Evolutionary conservation across 495 filamentous ascomycete species (phyloP).

Genomic region (Hapsidospora chrysogenum): DNA sequence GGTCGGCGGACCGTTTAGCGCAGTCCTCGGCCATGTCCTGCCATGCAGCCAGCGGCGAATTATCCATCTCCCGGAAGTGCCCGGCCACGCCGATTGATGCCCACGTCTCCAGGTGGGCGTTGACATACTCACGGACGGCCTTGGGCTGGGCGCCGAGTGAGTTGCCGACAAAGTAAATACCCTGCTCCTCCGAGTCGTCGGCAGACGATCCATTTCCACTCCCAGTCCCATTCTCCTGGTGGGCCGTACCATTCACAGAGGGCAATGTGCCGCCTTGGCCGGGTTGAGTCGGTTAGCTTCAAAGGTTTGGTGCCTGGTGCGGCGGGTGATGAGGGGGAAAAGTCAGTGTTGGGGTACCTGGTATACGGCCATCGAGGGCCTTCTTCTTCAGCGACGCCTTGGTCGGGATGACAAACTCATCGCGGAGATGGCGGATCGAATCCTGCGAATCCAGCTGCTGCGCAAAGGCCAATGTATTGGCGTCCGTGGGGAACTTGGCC

Average conservation of each 20-base stretch:
- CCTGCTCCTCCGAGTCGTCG: conserved; percentile 19
- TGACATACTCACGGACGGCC: conserved; percentile 47
- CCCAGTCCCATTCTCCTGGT: conserved; percentile 6
- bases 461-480: not conserved
- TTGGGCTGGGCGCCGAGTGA: conserved; percentile 83
- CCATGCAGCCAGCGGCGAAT: conserved; percentile 62
- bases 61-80: conserved; percentile 72
- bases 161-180: conserved; percentile 92
- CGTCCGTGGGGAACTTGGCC: conserved; percentile 2
- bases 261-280: too few relatives aligned
- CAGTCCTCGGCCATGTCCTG: conserved; percentile 61
- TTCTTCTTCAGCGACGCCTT: conserved; percentile 59
- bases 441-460: conserved; percentile 48
- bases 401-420: conserved; percentile 75
- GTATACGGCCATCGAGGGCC: conserved; percentile 20
- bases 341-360: too few relatives aligned
- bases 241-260: not conserved
- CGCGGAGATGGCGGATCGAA: conserved; percentile 44
- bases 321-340: too few relatives aligned
- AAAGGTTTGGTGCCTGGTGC: too few relatives aligned
- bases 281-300: too few relatives aligned
- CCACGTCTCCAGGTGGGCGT: conserved; percentile 51
- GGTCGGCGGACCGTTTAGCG: conserved; percentile 54
- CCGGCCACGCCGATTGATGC: conserved; percentile 84
- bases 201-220: conserved; percentile 9